Evolutionary conservation across 1,284 basidiomycete genomes (phyloP).

Genomic region (Apiotrichum sp.): DNA sequence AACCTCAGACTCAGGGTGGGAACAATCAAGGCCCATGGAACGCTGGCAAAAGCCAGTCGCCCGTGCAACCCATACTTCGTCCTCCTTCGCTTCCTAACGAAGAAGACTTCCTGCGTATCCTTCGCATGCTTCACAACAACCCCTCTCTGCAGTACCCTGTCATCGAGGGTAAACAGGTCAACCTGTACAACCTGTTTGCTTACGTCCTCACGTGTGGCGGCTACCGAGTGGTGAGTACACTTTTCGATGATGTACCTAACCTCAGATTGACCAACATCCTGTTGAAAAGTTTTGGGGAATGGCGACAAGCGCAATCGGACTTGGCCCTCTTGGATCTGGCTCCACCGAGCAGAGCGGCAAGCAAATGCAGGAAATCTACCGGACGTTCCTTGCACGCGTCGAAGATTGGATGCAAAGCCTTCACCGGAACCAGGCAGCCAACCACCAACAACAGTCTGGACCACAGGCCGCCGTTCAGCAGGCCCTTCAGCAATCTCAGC

Average conservation of each 20-base stretch:
- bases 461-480: slow-evolving; percentile 3
- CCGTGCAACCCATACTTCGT: not conserved
- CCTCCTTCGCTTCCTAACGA: slow-evolving; percentile 5
- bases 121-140: slow-evolving; percentile 10
- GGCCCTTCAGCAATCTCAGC: slow-evolving; percentile 1
- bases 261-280: slow-evolving; percentile 8
- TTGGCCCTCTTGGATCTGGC: slow-evolving; percentile 6
- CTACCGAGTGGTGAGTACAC: slow-evolving; percentile 13
- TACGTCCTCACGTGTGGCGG: slow-evolving; percentile 14
- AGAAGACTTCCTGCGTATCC: slow-evolving; percentile 9
- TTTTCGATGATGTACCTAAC: not conserved
- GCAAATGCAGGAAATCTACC: slow-evolving; percentile 15
- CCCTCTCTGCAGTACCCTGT: slow-evolving; percentile 11
- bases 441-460: slow-evolving; percentile 7
- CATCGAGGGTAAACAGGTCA: slow-evolving; percentile 14
- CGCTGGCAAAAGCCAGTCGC: not conserved
- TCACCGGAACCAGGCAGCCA: slow-evolving; percentile 4
- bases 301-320: slow-evolving; percentile 8
- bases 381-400: slow-evolving; percentile 5
- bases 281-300: slow-evolving; percentile 15
- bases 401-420: slow-evolving; percentile 14
- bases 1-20: not conserved
- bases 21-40: slow-evolving; percentile 1
- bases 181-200: slow-evolving; percentile 14
- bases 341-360: slow-evolving; percentile 6